Conservation (phyloP, 768 basidiomycete species). For the Suillus ampliporus region DNA sequence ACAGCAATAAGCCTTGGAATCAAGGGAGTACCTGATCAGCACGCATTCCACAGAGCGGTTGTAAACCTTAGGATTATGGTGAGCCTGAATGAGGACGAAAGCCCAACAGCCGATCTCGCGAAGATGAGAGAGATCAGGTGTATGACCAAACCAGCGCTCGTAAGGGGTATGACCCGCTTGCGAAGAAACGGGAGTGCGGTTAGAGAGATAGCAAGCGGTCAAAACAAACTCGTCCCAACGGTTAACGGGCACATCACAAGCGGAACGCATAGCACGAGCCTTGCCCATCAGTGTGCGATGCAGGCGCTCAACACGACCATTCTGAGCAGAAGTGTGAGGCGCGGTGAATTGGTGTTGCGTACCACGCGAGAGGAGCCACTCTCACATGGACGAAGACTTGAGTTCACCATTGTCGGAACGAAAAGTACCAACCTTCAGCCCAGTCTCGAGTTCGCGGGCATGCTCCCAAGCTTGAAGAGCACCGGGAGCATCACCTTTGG, state of each 20-base stretch:
- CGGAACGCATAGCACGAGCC: slow-evolving; percentile 36
- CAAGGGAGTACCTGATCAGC: slow-evolving; percentile 17
- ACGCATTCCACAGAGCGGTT: slow-evolving; percentile 15
- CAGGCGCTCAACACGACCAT: slow-evolving; percentile 42
- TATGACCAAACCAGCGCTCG: slow-evolving; percentile 21
- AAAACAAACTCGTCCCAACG: slow-evolving; percentile 42
- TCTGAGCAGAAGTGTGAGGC: slow-evolving; percentile 44
- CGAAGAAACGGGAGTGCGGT: slow-evolving; percentile 28
- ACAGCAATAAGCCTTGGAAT: slow-evolving; percentile 20
- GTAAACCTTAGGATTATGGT: slow-evolving; percentile 34
- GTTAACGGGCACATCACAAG: slow-evolving; percentile 29
- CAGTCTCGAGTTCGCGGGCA: slow-evolving; percentile 27
- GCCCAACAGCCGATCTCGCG: slow-evolving; percentile 36
- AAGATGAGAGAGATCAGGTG: slow-evolving; percentile 35
- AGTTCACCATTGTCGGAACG: slow-evolving; percentile 34
- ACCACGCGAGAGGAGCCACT: slow-evolving; percentile 21
- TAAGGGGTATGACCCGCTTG: slow-evolving; percentile 25
- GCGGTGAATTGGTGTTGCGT: slow-evolving; percentile 29
- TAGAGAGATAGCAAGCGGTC: slow-evolving; percentile 32
- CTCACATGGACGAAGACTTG: slow-evolving; percentile 11
- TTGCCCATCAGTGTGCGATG: slow-evolving; percentile 42
- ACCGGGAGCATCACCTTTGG: slow-evolving; percentile 31
- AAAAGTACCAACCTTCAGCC: slow-evolving; percentile 18
- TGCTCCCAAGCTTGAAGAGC: slow-evolving; percentile 36
- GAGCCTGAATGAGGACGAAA: slow-evolving; percentile 28